Base-by-base conservation (phyloP, 768 basidiomycete genomes). In the Leucocoprinus birnbaumii region DNA sequence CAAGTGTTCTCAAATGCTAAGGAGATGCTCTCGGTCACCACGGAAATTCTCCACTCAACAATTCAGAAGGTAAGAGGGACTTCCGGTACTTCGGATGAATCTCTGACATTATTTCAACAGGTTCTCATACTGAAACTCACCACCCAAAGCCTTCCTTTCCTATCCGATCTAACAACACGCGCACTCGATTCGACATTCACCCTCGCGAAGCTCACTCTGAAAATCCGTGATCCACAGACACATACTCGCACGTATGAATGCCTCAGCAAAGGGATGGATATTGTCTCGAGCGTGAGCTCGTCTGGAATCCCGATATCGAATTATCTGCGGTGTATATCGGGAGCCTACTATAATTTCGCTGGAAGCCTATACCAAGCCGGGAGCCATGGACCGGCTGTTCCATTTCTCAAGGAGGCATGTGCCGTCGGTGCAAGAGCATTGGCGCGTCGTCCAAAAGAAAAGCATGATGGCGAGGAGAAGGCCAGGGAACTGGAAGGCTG, bases 281-380 rank as follows among this genome's bases (percentile, higher is more conserved):
- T 78, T 18, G 62, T 78, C 27, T 65, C 69, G 14, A 55, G 58
- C 3, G 60, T 68, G 31, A 56, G 26, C 48, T 19, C 53, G 54
- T 10, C 25, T 48, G 19, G 58, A 1, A 56, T 72, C 1, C 69
- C 73, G 25, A 60, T 73, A 3, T 75, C 84, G 0, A 87, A 87
- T 51, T 84, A 80, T 57, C 62, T 79, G 2, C 84, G 89, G 14
- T 91, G 87, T 60, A 70, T 87, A 8, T 88, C 87, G 5, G 87
- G 86, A 3, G 83, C 84, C 2, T 83, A 85, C 59, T 82, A 91
- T 59, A 86, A 87, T 62, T 61, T 87, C 1, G 87, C 82, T 2
- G 85, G 84, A 1, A 72, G 74, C n/a, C 65, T 94, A 11, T 94
- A 89, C 59, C 84, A 89, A 55, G 80, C 78, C 3, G 76, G 72